Base-by-base conservation (phyloP, 139 green algal species). In the Eudorina sp. region DNA sequence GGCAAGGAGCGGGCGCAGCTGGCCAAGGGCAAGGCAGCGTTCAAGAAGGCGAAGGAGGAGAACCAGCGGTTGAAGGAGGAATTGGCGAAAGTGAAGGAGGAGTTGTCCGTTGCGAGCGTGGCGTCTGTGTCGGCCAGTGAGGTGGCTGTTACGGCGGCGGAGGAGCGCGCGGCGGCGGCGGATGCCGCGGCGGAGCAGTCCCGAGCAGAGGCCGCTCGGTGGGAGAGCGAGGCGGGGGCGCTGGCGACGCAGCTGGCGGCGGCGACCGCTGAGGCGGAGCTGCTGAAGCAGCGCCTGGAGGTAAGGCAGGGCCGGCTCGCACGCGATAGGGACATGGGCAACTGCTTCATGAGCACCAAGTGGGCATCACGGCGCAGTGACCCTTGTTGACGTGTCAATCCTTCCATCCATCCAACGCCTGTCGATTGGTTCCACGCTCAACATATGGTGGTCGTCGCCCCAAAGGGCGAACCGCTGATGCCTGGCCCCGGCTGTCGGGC, bases 1-100 rank as follows among this genome's bases (percentile, higher is more conserved):
- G 27, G 11, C 34, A 84, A 84, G 77, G 77, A 84, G 48, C 40
- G n/a, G 53, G 77, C 77, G 34, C 14, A 31, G 31, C 64, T 87
- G 62, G 64, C 45, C 23, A 81, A 88, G 48, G 60, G 62, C 43
- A 76, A 76, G 80, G 60, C 80, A 2, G 60, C 62, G 16, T 76
- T 77, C 19, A 76, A 77, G 62, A 76, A 86, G 80, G 43, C 43
- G n/a, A 86, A 76, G 60, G 80, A 86, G 43, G 60, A 86, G 18
- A 62, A 77, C 29, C 21, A 13, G n/a, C 29, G 43, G 80, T 43
- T 77, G 14, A 76, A 86, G 60, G 80, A 86, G 62, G 60, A 86
- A n/a, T 1, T 46, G 27, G 78, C 78, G 3, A 73, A 74, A 40
- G 31, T 46, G 3, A 68, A 29, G 64, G 64, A 79, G 46, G 64